Base-by-base conservation (phyloP, 345 rosid genomes). In the Gossypium bickii region DNA sequence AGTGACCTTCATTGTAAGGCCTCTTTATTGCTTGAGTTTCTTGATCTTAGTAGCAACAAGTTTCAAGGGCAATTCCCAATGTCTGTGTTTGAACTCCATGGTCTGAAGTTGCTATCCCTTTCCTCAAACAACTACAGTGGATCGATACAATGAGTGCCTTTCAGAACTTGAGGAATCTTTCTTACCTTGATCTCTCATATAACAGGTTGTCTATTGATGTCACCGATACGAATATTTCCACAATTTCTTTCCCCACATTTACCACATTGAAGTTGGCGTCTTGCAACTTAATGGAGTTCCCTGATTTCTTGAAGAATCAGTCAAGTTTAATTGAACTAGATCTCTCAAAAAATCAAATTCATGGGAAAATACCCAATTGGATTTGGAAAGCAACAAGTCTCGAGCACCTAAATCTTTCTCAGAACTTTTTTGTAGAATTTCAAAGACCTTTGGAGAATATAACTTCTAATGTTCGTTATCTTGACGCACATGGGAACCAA, bases 11-110 rank as follows among this genome's bases (percentile, higher is more conserved):
- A 12, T 8, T n/a, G 43, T 17, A 52, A 61, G 2, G 16, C 81
- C 71, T 20, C 38, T 25, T 65, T 25, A 7, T 18, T 53, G 4
- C 24, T 85, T 16, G 77, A 78, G 16, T 74, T 77, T 0, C 16
- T 89, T 18, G 88, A 87, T 79, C 72, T 87, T 74, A 72, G 83
- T 17, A 67, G 72, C 73, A 89, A 89, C 64, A 78, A 72, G 2
- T 48, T 45, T 6, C 49, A 45, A 45, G 49, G 49, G 49, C 49
- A 45, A 10, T 9, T 45, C 12, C 49, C 49, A 11, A 45, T 11
- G 49, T 11, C 10, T 10, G 49, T 10, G 12, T 45, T 45, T 45
- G 49, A 45, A 45, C 12, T 45, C 49, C 49, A 45, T 45, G 49
- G 49, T 45, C 12, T 45, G 12, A 10, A 45, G 49, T 45, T 45